phyloP scores from a whole-genome alignment of 163 green algal species.

The Volvox carteri region DNA sequence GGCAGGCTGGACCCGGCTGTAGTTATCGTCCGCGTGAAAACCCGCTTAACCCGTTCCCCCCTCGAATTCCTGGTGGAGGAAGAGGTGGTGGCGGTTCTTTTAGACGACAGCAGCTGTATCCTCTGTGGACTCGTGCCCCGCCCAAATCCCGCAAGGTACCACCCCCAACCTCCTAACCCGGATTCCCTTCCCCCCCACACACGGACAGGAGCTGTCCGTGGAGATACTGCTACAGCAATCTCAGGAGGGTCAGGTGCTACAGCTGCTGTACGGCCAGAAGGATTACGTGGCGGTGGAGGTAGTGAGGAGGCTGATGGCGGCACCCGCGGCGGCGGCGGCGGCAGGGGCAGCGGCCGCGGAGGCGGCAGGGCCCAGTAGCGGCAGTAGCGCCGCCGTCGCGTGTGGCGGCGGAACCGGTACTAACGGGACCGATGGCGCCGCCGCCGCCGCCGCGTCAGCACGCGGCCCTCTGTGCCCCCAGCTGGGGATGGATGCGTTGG shows the following conservation, averaged over 20 bases:
- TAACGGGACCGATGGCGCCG: too few species aligned
- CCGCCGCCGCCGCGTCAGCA: background rate
- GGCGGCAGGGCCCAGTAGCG: background rate
- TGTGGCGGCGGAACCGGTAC: background rate
- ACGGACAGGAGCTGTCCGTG: slow-evolving; percentile 47
- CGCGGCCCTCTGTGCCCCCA: background rate
- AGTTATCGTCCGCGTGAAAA: too few species aligned
- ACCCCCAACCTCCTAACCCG: too few species aligned
- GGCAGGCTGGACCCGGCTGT: too few species aligned
- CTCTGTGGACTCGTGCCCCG: too few species aligned
- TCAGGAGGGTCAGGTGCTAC: slow-evolving; percentile 35
- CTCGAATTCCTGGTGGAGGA: too few species aligned
- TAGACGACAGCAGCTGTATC: too few species aligned
- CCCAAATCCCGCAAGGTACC: too few species aligned
- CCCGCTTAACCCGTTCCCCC: too few species aligned
- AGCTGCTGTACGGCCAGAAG: slow-evolving; percentile 38
- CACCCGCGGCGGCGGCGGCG: background rate
- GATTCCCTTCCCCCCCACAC: background rate
- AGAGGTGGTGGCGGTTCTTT: too few species aligned
- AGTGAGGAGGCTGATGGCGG: slow-evolving; percentile 1
- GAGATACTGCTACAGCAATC: slow-evolving; percentile 54
- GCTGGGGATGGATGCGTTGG: background rate
- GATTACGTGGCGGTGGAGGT: background rate
- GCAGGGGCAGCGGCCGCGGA: background rate
- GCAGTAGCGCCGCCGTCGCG: background rate